A percentile compares a stretch with the other conserved stretches of the same genome.
Conservation (phyloP, 2,329 filamentous ascomycete genomes). For the Venturia effusa region DNA sequence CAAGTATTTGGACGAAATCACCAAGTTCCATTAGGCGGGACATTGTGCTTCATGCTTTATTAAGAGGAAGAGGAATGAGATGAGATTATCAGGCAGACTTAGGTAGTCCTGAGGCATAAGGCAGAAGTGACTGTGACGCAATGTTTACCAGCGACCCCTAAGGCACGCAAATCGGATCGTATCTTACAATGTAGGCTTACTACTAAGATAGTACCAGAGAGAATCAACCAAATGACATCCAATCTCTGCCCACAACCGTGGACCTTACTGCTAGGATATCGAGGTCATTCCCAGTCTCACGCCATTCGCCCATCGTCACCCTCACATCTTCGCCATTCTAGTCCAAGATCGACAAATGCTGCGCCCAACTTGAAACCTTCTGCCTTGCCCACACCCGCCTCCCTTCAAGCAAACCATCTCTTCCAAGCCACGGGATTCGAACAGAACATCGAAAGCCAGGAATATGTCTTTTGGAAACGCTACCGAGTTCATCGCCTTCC, state of each 20-base stretch:
- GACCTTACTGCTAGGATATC: too few relatives aligned
- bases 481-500: slow-evolving; percentile 30
- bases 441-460: background rate
- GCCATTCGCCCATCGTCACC: background rate
- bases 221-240: too few relatives aligned
- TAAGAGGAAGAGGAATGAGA: too few relatives aligned
- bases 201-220: too few relatives aligned
- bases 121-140: background rate
- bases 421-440: too few relatives aligned
- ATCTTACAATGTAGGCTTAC: too few relatives aligned
- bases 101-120: too few relatives aligned
- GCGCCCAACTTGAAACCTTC: background rate
- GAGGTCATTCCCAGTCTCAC: background rate
- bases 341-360: background rate
- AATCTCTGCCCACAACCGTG: background rate
- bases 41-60: too few relatives aligned
- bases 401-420: too few relatives aligned
- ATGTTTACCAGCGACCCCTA: background rate
- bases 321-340: background rate
- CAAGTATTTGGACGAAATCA: too few relatives aligned
- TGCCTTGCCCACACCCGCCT: background rate
- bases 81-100: background rate
- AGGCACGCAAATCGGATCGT: too few relatives aligned
- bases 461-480: slow-evolving; percentile 9
- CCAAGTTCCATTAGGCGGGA: too few relatives aligned